These are phyloP conservation scores for Fusarium xylarioides DNA, from an alignment of 2,329 filamentous ascomycete species.

Conservation along the genomic window DNA sequence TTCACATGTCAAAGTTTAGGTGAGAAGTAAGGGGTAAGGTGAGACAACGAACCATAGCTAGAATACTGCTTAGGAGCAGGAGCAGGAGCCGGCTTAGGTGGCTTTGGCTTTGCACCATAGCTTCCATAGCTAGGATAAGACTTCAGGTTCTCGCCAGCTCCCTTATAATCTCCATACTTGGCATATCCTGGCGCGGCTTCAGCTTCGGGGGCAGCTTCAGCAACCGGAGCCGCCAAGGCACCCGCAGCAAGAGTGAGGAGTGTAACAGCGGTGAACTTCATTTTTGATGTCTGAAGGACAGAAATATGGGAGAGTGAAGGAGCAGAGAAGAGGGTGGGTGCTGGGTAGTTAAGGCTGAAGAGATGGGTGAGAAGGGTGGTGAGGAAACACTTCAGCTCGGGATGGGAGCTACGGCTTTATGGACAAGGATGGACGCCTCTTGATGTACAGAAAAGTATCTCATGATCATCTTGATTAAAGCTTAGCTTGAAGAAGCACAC, in stretches of 20 bases:
- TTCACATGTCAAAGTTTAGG: too few species aligned
- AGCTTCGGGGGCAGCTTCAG: conserved; percentile 23
- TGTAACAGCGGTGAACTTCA: conserved; percentile 45
- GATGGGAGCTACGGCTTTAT: conserved; percentile 27
- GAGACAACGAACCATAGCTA: too few species aligned
- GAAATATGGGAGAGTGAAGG: neutral
- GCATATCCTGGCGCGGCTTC: conserved; percentile 3
- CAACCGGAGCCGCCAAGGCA: conserved; percentile 38
- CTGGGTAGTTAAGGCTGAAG: neutral
- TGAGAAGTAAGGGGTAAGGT: too few species aligned
- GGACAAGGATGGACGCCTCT: neutral
- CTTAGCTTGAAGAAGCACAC: neutral
- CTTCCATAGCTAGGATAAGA: neutral
- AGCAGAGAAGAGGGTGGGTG: neutral
- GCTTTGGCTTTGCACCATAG: conserved; percentile 4
- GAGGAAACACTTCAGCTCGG: neutral
- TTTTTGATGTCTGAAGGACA: conserved; percentile 20
- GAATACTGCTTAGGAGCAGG: conserved; percentile 13
- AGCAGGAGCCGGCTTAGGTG: neutral
- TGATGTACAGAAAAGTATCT: neutral
- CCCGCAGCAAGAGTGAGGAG: conserved; percentile 40
- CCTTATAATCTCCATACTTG: neutral
- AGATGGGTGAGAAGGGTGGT: conserved; percentile 6
- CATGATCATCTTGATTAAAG: neutral
- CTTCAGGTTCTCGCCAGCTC: neutral